phyloP scores from a whole-genome alignment of 345 rosid species.

The Aurinia saxatilis region DNA sequence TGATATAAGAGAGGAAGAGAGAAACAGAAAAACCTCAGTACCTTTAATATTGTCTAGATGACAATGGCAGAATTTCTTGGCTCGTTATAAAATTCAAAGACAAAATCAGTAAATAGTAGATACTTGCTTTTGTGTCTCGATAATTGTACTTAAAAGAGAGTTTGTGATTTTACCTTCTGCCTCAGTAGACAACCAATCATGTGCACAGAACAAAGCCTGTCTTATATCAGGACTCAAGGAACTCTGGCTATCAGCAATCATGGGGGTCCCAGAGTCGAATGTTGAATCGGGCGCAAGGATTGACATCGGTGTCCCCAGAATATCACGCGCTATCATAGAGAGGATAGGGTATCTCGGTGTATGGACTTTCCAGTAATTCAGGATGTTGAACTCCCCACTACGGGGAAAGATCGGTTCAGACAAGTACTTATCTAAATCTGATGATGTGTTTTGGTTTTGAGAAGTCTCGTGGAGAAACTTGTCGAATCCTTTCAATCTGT shows the following conservation, averaged over 20 bases:
- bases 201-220: constrained; percentile 81
- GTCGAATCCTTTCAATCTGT: constrained; percentile 83
- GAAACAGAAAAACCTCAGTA: background rate
- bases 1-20: background rate
- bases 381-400: constrained; percentile 64
- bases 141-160: background rate
- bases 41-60: constrained; percentile 30
- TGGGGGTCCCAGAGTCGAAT: constrained; percentile 45
- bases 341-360: constrained; percentile 90
- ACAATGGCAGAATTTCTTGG: constrained; percentile 35
- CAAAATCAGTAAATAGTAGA: background rate
- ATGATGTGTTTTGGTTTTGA: constrained; percentile 48
- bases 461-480: constrained; percentile 82
- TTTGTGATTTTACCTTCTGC: constrained; percentile 42
- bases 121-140: background rate
- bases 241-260: constrained; percentile 51
- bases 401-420: constrained; percentile 91
- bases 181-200: constrained; percentile 68
- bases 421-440: constrained; percentile 84
- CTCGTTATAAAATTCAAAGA: background rate
- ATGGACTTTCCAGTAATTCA: constrained; percentile 97
- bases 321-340: constrained; percentile 93
- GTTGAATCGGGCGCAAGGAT: constrained; percentile 49
- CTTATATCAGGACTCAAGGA: constrained; percentile 54
- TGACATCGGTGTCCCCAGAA: constrained; percentile 80